These are phyloP conservation scores for Dalbergia cochinchinensis DNA, from an alignment of 306 rosid genomes.

Conservation along the genomic window DNA sequence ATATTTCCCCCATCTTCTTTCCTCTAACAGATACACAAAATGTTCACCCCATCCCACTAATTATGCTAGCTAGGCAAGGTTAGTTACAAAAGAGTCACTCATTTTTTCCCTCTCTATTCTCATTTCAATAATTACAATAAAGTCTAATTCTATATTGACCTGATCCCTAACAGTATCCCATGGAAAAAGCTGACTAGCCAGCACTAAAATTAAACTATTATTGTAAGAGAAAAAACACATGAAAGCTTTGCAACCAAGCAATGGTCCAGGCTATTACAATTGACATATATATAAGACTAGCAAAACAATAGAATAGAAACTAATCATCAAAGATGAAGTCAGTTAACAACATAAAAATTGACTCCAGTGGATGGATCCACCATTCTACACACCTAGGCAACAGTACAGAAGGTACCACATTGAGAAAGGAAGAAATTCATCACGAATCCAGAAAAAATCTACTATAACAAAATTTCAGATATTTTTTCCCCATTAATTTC, in stretches of 20 bases:
- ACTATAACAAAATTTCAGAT: neutral
- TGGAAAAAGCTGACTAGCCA: neutral
- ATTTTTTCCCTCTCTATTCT: no score
- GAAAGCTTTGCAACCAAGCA: slow-evolving; percentile 14
- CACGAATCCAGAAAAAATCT: neutral
- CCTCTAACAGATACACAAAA: no score
- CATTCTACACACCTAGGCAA: neutral
- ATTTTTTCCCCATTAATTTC: neutral
- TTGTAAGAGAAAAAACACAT: slow-evolving; percentile 1
- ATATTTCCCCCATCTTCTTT: no score
- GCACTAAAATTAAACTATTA: slow-evolving; percentile 7
- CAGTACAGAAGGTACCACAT: neutral
- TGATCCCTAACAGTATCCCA: no score
- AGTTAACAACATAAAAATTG: neutral
- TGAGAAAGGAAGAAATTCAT: slow-evolving; percentile 14
- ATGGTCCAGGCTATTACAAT: neutral
- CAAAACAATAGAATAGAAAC: neutral
- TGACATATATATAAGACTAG: slow-evolving; percentile 16
- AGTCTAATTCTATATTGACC: no score
- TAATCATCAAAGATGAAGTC: neutral
- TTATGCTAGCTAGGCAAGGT: no score
- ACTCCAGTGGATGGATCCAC: slow-evolving; percentile 1
- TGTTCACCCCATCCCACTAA: no score
- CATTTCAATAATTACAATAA: no score
- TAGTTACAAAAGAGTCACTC: no score